Conservation (phyloP, 2,329 filamentous ascomycete species). For the Arachnopeziza araneosa region DNA sequence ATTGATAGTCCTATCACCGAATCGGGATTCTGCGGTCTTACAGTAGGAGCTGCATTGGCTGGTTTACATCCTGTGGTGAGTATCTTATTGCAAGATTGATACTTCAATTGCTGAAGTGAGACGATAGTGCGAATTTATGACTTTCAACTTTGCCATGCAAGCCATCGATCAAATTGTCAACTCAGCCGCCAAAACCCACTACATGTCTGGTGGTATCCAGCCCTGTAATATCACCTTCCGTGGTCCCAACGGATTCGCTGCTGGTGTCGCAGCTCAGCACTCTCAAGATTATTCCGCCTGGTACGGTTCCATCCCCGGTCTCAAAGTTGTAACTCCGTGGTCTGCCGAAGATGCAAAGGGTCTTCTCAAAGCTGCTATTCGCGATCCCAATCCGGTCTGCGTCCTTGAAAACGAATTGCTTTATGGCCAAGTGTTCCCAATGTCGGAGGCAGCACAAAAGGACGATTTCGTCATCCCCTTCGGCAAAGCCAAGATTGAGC, state of each 20-base stretch:
- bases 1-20: conserved; percentile 99
- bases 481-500: conserved; percentile 99
- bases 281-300: conserved; percentile 98
- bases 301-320: conserved; percentile 96
- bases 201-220: conserved; percentile 99
- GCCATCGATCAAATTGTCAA: conserved; percentile 99
- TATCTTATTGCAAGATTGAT: conserved; percentile 24
- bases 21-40: conserved; percentile 89
- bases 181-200: conserved; percentile 97
- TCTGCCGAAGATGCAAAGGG: conserved; percentile 98
- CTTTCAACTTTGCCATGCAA: conserved; percentile 99
- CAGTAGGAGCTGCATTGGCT: conserved; percentile 89
- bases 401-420: conserved; percentile 84
- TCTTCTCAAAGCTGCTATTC: conserved; percentile 93
- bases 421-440: conserved; percentile 92
- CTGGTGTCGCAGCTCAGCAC: conserved; percentile 95
- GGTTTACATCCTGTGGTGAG: conserved; percentile 90
- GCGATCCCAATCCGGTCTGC: conserved; percentile 95
- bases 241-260: conserved; percentile 94
- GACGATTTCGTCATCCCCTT: conserved; percentile 96
- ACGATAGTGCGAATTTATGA: conserved; percentile 95
- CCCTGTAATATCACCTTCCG: conserved; percentile 99
- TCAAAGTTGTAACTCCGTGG: conserved; percentile 96
- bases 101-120: conserved; percentile 12
- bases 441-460: conserved; percentile 94